phyloP scores from a whole-genome alignment of 108 stramenopile genomes.

The Hondaea fermentalgiana region DNA sequence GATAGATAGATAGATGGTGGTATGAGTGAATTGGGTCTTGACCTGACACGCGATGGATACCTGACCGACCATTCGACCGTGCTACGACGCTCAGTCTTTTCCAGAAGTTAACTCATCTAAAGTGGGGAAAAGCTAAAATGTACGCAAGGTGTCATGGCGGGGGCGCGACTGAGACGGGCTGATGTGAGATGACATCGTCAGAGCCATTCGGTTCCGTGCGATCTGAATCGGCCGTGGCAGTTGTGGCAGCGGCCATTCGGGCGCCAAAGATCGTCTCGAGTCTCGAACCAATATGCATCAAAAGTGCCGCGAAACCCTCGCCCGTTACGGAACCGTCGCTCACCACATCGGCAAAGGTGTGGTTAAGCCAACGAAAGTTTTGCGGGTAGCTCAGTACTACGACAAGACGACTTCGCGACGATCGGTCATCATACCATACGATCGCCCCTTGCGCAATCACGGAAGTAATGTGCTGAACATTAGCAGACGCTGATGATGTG shows the following conservation, averaged over 20 bases:
- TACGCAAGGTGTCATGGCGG: no score
- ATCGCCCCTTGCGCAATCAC: background rate
- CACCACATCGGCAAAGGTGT: background rate
- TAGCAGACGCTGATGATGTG: background rate
- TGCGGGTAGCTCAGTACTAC: background rate
- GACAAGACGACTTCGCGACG: background rate
- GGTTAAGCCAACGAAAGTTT: conserved; percentile 5
- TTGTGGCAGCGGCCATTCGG: background rate
- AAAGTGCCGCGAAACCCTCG: background rate
- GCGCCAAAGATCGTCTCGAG: background rate
- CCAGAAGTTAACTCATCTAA: no score
- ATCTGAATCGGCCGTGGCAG: no score
- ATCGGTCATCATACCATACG: background rate
- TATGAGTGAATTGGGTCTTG: no score
- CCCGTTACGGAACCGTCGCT: background rate
- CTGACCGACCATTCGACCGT: no score
- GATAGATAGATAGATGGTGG: no score
- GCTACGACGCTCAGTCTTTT: no score
- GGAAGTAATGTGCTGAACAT: conserved; percentile 2
- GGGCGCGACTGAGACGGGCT: no score
- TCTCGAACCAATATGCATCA: background rate
- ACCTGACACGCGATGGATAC: no score
- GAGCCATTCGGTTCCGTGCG: no score
- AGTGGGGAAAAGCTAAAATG: no score
- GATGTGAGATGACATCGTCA: no score